A percentile compares a stretch with the other conserved stretches of the same genome.
These are phyloP conservation scores for Pyrenochaeta sp. DNA, from an alignment of 2,329 filamentous ascomycete genomes.

Conservation along the genomic window DNA sequence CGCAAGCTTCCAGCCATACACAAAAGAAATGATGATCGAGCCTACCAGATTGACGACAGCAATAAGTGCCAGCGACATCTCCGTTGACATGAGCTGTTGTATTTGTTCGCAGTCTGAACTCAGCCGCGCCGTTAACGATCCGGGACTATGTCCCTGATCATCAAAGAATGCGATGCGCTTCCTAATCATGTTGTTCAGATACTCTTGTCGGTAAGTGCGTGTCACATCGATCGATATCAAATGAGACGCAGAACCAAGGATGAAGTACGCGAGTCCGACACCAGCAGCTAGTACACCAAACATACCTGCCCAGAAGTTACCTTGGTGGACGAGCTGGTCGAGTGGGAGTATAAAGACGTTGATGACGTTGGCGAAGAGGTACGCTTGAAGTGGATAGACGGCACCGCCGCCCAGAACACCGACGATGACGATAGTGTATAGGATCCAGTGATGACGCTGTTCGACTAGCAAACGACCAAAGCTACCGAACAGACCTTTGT, in stretches of 20 bases:
- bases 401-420: slow-evolving; percentile 44
- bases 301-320: slow-evolving; percentile 72
- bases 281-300: slow-evolving; percentile 67
- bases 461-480: slow-evolving; percentile 47
- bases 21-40: slow-evolving; percentile 71
- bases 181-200: slow-evolving; percentile 67
- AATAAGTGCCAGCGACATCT: slow-evolving; percentile 67
- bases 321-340: slow-evolving; percentile 39
- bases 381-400: slow-evolving; percentile 51
- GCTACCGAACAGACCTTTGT: slow-evolving; percentile 39
- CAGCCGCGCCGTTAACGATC: slow-evolving; percentile 66
- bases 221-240: slow-evolving; percentile 55
- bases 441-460: slow-evolving; percentile 44
- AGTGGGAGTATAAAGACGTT: slow-evolving; percentile 47
- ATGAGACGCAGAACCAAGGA: slow-evolving; percentile 51
- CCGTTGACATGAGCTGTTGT: slow-evolving; percentile 69
- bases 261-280: slow-evolving; percentile 63
- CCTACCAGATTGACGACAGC: slow-evolving; percentile 72
- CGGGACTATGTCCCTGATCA: slow-evolving; percentile 66
- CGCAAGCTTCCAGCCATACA: slow-evolving; percentile 79
- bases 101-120: slow-evolving; percentile 67
- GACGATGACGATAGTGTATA: slow-evolving; percentile 40
- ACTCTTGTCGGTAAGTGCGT: slow-evolving; percentile 65
- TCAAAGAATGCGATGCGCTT: slow-evolving; percentile 70
- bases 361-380: slow-evolving; percentile 49